A percentile compares a stretch with the other conserved stretches of the same genome.
Conservation (phyloP, 257 asterid species). For the Fraxinus excelsior region DNA sequence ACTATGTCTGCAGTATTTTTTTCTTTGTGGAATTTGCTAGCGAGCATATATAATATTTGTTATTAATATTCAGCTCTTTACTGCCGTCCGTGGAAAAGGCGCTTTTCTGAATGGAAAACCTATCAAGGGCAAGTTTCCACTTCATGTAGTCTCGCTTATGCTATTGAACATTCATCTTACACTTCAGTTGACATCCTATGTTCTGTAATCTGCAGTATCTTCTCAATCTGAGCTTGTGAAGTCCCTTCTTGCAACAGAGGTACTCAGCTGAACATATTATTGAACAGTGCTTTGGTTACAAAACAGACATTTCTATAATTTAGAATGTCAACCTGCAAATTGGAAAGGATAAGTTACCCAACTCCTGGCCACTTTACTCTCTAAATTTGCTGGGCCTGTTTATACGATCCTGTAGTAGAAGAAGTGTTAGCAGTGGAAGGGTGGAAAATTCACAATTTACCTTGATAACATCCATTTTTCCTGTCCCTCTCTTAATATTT, state of each 20-base stretch:
- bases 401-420: neutral
- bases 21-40: constrained; percentile 1
- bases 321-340: neutral
- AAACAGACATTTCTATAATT: neutral
- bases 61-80: constrained; percentile 63
- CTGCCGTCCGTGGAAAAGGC: constrained; percentile 71
- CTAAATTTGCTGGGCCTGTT: constrained; percentile 8
- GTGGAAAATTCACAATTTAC: neutral
- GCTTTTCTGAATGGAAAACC: constrained; percentile 77
- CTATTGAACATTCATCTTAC: constrained; percentile 2
- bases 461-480: neutral
- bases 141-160: neutral
- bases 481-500: neutral
- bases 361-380: constrained; percentile 9
- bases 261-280: constrained; percentile 26
- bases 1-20: constrained; percentile 4
- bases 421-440: neutral
- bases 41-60: constrained; percentile 20
- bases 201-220: constrained; percentile 55
- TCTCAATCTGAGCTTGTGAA: constrained; percentile 78
- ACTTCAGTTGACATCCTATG: constrained; percentile 20
- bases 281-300: constrained; percentile 4
- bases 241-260: constrained; percentile 91
- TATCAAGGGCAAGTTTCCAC: constrained; percentile 51
- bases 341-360: constrained; percentile 3